These are phyloP conservation scores for Nicotiana benthamiana DNA, from an alignment of 257 asterid species.

Conservation along the genomic window DNA sequence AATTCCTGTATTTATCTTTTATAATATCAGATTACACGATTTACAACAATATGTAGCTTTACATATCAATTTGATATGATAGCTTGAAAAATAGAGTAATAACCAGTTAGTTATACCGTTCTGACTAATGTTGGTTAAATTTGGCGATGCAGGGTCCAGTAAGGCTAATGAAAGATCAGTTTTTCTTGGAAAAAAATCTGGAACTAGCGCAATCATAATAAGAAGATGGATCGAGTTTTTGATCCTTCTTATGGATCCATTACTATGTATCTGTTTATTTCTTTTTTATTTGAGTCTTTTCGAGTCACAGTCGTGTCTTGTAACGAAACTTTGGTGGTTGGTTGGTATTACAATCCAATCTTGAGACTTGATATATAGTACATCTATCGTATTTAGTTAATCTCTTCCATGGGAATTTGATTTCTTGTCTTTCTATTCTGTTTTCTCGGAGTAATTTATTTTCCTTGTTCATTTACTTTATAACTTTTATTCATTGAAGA, in stretches of 20 bases:
- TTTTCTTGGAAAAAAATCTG: not conserved
- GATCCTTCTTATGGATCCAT: not conserved
- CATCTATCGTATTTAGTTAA: too few species aligned
- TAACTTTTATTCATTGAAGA: not conserved
- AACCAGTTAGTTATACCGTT: too few species aligned
- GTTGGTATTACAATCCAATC: not conserved
- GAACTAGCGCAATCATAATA: not conserved
- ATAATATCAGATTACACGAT: too few species aligned
- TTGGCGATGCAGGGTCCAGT: not conserved
- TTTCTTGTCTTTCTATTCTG: not conserved
- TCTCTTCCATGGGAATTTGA: not conserved
- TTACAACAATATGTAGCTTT: too few species aligned
- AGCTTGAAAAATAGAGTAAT: too few species aligned
- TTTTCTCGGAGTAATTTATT: too few species aligned
- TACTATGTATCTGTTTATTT: not conserved
- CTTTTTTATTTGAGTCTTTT: not conserved
- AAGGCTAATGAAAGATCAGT: not conserved
- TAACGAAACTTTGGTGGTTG: not conserved
- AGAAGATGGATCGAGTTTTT: not conserved
- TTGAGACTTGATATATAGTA: too few species aligned
- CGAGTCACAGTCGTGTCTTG: not conserved
- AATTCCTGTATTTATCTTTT: too few species aligned
- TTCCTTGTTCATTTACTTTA: not conserved
- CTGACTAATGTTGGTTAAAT: not conserved
- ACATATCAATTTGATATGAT: too few species aligned